Conservation (phyloP, 768 basidiomycete genomes). For the Clitopilus passeckerianus region DNA sequence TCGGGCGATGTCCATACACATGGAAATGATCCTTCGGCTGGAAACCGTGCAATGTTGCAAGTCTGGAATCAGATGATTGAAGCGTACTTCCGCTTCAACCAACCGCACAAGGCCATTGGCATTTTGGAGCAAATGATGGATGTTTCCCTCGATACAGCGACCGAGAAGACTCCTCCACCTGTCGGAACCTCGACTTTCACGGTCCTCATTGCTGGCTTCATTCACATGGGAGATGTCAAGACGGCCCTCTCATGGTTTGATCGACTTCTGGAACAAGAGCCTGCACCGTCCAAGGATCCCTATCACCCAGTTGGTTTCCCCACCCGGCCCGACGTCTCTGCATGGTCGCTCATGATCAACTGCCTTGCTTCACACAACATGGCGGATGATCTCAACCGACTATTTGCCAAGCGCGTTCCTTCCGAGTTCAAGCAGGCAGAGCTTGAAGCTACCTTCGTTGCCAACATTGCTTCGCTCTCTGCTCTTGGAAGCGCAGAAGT, state of each 20-base stretch:
- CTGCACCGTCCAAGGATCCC: conserved; percentile 23
- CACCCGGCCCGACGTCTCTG: conserved; percentile 44
- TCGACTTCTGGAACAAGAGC: conserved; percentile 44
- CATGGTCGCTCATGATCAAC: conserved; percentile 60
- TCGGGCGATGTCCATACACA: not conserved
- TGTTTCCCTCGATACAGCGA: conserved; percentile 23
- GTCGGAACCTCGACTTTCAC: conserved; percentile 63
- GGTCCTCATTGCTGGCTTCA: conserved; percentile 62
- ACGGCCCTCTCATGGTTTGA: conserved; percentile 73
- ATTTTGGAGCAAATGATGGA: conserved; percentile 72
- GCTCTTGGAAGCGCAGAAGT: conserved; percentile 12
- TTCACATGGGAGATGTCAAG: conserved; percentile 49
- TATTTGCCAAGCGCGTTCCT: conserved; percentile 39
- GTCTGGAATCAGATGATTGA: conserved; percentile 78
- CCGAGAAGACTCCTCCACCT: conserved; percentile 40
- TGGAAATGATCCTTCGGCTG: not conserved
- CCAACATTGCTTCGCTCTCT: conserved; percentile 24
- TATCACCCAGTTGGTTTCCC: conserved; percentile 38
- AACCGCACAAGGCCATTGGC: conserved; percentile 57
- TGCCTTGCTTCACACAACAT: conserved; percentile 44
- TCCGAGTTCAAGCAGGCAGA: conserved; percentile 30
- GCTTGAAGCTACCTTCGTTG: conserved; percentile 34
- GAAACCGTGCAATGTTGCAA: conserved; percentile 31
- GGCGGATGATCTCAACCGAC: conserved; percentile 49
- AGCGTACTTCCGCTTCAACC: conserved; percentile 60